Evolutionary conservation across 2,329 filamentous ascomycete genomes (phyloP), one percentile per base, ranked within the genome.

Genomic region (Scytalidium lignicola): DNA sequence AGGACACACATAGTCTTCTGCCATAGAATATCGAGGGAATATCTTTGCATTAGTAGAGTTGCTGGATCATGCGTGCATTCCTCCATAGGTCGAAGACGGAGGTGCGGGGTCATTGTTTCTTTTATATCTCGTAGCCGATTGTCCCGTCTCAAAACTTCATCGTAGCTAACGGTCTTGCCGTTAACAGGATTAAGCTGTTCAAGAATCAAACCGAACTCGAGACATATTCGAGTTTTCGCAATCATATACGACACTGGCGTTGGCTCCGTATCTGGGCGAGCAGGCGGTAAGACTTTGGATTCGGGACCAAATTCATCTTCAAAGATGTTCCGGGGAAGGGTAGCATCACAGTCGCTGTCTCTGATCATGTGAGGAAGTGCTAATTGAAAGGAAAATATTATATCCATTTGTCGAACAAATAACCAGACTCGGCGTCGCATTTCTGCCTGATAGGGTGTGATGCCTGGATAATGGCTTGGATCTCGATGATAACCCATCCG

Each of bases 1-100:
- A 99, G 78, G 19, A 96, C 80, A 60, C 90, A 95, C 59, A 95
- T 78, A 17, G 90, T 87, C 69, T 95, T 96, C 55, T 95, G 83
- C 63, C 90, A 95, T 4, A 96, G 71, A 44, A 93, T 85, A 53
- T 93, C 88, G 26, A 96, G 72, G 49, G 86, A 87, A 64, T 90
- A 91, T 22, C 91, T 83, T 46, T 91, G 86, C 72, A 95, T 86
- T 50, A 96, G 84, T 51, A 93, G 79, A 21, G 89, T 88, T 65
- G 93, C 83, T 17, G 95, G 84, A 59, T 96, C 91, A 43, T 83
- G 76, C 3, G 81, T 84, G 40, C 78, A 82, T 48, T 89, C 85
- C 50, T 91, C 85, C 51, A 95, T 75, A 0, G 85, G 77, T 26
- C 85, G 83, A 56, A 95, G 74, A 58, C 82, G 85, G 26, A 97